Evolutionary conservation across 2,329 filamentous ascomycete species (phyloP).

Genomic region (Cercospora zeina): DNA sequence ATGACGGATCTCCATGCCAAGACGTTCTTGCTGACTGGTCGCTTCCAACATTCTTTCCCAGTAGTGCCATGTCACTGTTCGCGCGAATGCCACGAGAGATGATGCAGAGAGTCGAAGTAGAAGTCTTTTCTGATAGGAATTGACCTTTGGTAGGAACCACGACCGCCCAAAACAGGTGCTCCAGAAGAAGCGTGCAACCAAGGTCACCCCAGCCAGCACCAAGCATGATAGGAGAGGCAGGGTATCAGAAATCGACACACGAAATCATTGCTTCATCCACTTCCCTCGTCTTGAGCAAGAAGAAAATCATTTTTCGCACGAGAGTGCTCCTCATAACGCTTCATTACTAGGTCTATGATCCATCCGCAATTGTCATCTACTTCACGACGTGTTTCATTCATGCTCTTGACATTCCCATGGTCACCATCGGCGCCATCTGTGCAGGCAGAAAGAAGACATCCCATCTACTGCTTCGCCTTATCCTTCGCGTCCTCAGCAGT

Average conservation of each 20-base stretch:
- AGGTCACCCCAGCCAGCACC: background rate
- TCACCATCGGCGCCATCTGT: background rate
- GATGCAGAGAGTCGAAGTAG: too few relatives aligned
- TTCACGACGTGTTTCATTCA: background rate
- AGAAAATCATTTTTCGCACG: background rate
- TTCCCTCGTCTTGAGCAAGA: background rate
- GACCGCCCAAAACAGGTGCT: background rate
- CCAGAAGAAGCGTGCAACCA: background rate
- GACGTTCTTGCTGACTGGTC: too few relatives aligned
- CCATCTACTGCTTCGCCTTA: slow-evolving; percentile 21
- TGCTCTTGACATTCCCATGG: background rate
- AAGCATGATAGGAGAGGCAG: background rate
- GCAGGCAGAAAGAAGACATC: background rate
- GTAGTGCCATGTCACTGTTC: too few relatives aligned
- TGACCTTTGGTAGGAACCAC: too few relatives aligned
- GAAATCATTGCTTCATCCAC: background rate
- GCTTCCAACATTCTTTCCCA: too few relatives aligned
- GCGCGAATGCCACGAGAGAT: too few relatives aligned
- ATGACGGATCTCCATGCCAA: too few relatives aligned
- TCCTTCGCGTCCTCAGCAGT: slow-evolving; percentile 42
- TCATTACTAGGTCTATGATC: background rate
- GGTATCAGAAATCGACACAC: background rate
- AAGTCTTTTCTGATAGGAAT: too few relatives aligned
- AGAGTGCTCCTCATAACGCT: background rate
- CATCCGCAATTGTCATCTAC: background rate